phyloP scores from a whole-genome alignment of 2,329 filamentous ascomycete species.

The Ramichloridium luteum region DNA sequence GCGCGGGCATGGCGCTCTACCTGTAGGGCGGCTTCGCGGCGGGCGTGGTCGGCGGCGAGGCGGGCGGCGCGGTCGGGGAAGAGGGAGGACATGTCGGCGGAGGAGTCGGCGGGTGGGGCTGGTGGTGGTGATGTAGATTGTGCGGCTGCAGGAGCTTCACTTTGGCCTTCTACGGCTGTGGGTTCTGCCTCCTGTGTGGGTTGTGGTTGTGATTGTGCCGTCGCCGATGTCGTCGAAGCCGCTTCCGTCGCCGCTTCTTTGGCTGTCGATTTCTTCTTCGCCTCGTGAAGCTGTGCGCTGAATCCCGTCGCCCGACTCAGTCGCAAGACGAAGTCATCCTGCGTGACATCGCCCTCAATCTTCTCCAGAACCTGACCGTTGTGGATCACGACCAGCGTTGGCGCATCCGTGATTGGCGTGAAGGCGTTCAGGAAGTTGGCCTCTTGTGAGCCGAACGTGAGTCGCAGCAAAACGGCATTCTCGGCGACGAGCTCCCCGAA shows the following conservation, averaged over 20 bases:
- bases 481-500: conserved; percentile 39
- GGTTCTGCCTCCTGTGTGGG: neutral
- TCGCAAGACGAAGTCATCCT: conserved; percentile 50
- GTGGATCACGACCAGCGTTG: conserved; percentile 62
- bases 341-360: conserved; percentile 51
- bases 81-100: conserved; percentile 20
- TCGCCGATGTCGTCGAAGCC: neutral
- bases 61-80: conserved; percentile 41
- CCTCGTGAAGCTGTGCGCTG: too few relatives aligned
- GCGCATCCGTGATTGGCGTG: conserved; percentile 66
- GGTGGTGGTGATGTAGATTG: conserved; percentile 3
- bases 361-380: conserved; percentile 70
- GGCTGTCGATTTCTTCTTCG: neutral
- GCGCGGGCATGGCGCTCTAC: conserved; percentile 29
- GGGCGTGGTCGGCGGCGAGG: conserved; percentile 29
- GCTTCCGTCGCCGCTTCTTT: neutral
- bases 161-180: too few relatives aligned
- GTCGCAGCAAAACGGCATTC: conserved; percentile 56
- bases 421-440: conserved; percentile 71
- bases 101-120: conserved; percentile 2
- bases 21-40: conserved; percentile 39
- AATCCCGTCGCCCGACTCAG: conserved; percentile 34
- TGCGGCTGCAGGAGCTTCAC: conserved; percentile 4
- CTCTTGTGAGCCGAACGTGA: conserved; percentile 64
- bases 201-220: conserved; percentile 1